phyloP scores from a whole-genome alignment of 139 green algal species.

The Chlamydomonas applanata region DNA sequence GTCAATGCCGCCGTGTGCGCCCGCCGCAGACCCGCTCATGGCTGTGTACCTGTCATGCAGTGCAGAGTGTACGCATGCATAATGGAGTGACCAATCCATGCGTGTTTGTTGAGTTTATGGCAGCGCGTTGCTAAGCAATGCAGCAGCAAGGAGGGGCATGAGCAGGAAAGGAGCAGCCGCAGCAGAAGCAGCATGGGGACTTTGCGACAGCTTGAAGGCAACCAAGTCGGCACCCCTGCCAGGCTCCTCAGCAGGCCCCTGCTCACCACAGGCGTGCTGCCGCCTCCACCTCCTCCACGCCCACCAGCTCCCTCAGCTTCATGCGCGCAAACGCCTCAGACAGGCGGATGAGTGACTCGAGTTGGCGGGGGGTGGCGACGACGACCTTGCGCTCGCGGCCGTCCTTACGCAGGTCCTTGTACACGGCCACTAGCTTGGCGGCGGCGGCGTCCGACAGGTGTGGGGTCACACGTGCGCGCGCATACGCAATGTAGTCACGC shows the following conservation, averaged over 20 bases:
- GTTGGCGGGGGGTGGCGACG: conserved; percentile 88
- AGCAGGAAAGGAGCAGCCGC: too few relatives aligned
- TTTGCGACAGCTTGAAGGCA: not conserved
- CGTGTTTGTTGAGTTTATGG: too few relatives aligned
- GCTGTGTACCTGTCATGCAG: not conserved
- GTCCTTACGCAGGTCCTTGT: conserved; percentile 81
- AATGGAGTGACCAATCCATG: too few relatives aligned
- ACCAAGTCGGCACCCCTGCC: too few relatives aligned
- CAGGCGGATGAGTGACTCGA: conserved; percentile 90
- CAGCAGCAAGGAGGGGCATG: not conserved
- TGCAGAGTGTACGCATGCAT: too few relatives aligned
- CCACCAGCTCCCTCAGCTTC: conserved; percentile 54
- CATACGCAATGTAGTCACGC: conserved; percentile 88
- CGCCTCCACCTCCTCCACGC: conserved; percentile 62
- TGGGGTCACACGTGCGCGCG: conserved; percentile 71
- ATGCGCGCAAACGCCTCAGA: conserved; percentile 84
- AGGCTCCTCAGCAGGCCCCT: too few relatives aligned
- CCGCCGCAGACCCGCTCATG: not conserved
- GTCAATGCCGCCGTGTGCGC: conserved; percentile 4
- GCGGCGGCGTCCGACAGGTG: conserved; percentile 74
- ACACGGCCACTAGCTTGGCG: conserved; percentile 72
- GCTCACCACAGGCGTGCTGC: conserved; percentile 48
- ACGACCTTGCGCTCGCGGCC: conserved; percentile 64
- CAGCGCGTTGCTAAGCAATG: too few relatives aligned
- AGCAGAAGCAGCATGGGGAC: too few relatives aligned